Conservation (phyloP, 495 filamentous ascomycete species). For the Echria macrotheca region DNA sequence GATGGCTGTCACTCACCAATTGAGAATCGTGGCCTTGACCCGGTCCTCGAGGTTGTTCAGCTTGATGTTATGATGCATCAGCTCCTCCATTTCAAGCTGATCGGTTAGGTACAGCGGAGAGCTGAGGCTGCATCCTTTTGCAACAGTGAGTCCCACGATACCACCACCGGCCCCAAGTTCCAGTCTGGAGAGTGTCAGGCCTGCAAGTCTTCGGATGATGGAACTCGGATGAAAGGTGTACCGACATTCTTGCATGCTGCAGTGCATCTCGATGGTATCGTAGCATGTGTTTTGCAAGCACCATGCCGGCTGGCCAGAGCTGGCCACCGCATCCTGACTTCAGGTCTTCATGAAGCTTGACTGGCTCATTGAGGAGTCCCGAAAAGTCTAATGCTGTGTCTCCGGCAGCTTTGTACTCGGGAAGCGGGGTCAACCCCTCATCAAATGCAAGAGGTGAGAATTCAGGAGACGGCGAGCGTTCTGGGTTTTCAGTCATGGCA, state of each 20-base stretch:
- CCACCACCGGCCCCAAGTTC: constrained; percentile 92
- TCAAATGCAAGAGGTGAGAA: constrained; percentile 51
- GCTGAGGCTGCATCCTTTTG: constrained; percentile 48
- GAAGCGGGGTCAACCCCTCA: constrained; percentile 62
- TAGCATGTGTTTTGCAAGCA: constrained; percentile 78
- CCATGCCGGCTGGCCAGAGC: constrained; percentile 90
- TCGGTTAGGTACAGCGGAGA: constrained; percentile 71
- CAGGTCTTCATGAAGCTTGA: constrained; percentile 79
- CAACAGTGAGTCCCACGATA: constrained; percentile 70
- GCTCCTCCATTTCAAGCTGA: constrained; percentile 70
- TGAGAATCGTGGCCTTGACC: constrained; percentile 58
- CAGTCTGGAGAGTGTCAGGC: constrained; percentile 49
- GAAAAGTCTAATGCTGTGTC: constrained; percentile 64
- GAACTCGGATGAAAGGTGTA: too few species aligned
- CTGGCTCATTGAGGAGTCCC: constrained; percentile 60
- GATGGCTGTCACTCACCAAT: constrained; percentile 56
- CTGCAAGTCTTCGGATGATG: too few species aligned
- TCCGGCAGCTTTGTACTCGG: constrained; percentile 56
- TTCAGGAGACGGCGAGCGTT: constrained; percentile 30
- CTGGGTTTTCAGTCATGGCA: neutral
- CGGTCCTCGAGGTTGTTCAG: constrained; percentile 65
- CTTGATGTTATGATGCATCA: constrained; percentile 78
- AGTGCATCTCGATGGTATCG: constrained; percentile 57
- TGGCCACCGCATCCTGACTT: constrained; percentile 84
- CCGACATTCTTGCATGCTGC: constrained; percentile 66